phyloP scores from a whole-genome alignment of 2,329 filamentous ascomycete species.

The Pseudogymnoascus sp. region DNA sequence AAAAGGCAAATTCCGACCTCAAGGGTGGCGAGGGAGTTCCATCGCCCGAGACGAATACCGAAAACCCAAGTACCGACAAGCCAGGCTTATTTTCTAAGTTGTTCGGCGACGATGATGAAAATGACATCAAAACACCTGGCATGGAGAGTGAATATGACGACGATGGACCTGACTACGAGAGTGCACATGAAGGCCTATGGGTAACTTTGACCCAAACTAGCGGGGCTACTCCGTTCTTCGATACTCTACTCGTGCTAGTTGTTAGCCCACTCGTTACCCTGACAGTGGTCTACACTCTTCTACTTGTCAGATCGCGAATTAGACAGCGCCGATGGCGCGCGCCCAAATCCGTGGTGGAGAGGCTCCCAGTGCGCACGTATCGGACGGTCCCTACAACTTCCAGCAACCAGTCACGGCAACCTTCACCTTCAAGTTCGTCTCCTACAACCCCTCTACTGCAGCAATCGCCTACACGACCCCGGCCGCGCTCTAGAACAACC shows the following conservation, averaged over 20 bases:
- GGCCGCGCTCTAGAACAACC: constrained; percentile 59
- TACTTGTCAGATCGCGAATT: constrained; percentile 81
- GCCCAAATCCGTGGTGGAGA: constrained; percentile 93
- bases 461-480: constrained; percentile 42
- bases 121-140: constrained; percentile 18
- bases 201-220: constrained; percentile 91
- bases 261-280: constrained; percentile 88
- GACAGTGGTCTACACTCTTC: constrained; percentile 82
- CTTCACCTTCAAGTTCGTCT: constrained; percentile 58
- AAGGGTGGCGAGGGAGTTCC: constrained; percentile 36
- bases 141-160: constrained; percentile 15
- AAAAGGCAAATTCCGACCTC: constrained; percentile 31
- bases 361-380: constrained; percentile 90
- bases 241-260: constrained; percentile 92
- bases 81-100: constrained; percentile 42
- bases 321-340: constrained; percentile 86
- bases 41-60: constrained; percentile 26
- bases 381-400: constrained; percentile 65
- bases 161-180: constrained; percentile 19
- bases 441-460: constrained; percentile 76
- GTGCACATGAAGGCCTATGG: constrained; percentile 74
- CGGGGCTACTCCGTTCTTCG: constrained; percentile 87
- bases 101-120: constrained; percentile 39
- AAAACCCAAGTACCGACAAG: constrained; percentile 25
- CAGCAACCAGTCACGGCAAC: constrained; percentile 49